Conservation (phyloP, 257 asterid genomes). For the Rauvolfia tetraphylla region DNA sequence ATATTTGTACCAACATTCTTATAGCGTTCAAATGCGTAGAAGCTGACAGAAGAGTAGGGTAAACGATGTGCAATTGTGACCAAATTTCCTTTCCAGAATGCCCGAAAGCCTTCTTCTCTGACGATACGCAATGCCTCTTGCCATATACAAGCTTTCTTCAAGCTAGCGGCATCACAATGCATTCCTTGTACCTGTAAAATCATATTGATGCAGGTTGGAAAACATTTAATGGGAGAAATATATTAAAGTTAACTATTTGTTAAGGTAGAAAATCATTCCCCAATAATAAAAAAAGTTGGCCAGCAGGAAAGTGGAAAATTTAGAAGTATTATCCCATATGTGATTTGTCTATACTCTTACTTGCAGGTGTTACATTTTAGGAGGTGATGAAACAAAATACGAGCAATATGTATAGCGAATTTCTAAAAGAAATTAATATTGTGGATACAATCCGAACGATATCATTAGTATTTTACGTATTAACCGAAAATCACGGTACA, state of each 20-base stretch:
- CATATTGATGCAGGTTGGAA: not conserved
- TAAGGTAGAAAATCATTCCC: not conserved
- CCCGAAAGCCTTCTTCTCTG: conserved; percentile 72
- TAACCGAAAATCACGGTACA: not conserved
- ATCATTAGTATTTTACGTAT: not conserved
- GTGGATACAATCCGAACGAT: not conserved
- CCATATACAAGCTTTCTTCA: conserved; percentile 66
- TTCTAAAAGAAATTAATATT: not conserved
- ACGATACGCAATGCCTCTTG: conserved; percentile 62
- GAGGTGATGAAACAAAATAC: not conserved
- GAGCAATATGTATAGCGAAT: not conserved
- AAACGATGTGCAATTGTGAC: conserved; percentile 81
- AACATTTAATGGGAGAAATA: not conserved
- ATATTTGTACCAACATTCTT: conserved; percentile 81
- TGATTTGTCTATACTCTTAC: not conserved
- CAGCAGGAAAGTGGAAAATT: not conserved
- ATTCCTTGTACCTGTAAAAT: conserved; percentile 63
- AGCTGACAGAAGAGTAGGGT: conserved; percentile 84
- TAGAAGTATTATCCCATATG: not conserved
- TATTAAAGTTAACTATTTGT: not conserved
- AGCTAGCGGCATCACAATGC: conserved; percentile 53
- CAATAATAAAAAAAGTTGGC: not conserved
- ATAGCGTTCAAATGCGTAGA: conserved; percentile 76
- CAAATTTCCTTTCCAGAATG: conserved; percentile 90
- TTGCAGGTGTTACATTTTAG: not conserved